These are phyloP conservation scores for Melaleuca alternifolia DNA, from an alignment of 345 rosid species.

Conservation along the genomic window DNA sequence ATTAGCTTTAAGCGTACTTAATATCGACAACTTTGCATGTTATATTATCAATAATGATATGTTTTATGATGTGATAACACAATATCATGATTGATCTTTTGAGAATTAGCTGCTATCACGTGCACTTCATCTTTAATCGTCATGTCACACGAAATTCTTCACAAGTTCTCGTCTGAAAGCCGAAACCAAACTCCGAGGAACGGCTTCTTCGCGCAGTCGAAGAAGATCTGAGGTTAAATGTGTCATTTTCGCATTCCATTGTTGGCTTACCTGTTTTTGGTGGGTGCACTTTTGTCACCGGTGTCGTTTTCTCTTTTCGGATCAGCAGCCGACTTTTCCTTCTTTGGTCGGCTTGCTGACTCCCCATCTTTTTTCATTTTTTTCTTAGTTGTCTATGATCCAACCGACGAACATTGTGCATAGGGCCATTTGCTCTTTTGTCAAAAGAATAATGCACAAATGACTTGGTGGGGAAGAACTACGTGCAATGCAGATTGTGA, in stretches of 20 bases:
- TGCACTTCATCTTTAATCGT: too few species aligned
- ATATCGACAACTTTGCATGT: background rate
- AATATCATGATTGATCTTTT: background rate
- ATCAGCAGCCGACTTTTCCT: conserved; percentile 36
- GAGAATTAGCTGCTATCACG: background rate
- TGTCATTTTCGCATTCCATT: background rate
- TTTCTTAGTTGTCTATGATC: background rate
- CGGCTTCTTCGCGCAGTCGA: background rate
- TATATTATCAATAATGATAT: background rate
- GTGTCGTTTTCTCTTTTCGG: conserved; percentile 11
- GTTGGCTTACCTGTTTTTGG: background rate
- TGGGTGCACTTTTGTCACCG: conserved; percentile 6
- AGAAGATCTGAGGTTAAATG: background rate
- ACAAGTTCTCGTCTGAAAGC: background rate
- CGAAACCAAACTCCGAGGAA: background rate
- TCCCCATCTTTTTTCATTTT: background rate
- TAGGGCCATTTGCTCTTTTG: background rate
- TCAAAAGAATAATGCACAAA: background rate
- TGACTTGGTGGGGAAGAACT: conserved; percentile 9
- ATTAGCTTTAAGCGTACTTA: background rate
- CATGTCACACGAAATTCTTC: background rate
- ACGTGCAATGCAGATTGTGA: conserved; percentile 26
- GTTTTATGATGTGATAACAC: background rate
- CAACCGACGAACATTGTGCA: background rate
- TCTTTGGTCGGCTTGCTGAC: conserved; percentile 23